Evolutionary conservation across 1,284 basidiomycete species (phyloP), one percentile per base, ranked within the genome.

Genomic region (Sanghuangporus baumii): DNA sequence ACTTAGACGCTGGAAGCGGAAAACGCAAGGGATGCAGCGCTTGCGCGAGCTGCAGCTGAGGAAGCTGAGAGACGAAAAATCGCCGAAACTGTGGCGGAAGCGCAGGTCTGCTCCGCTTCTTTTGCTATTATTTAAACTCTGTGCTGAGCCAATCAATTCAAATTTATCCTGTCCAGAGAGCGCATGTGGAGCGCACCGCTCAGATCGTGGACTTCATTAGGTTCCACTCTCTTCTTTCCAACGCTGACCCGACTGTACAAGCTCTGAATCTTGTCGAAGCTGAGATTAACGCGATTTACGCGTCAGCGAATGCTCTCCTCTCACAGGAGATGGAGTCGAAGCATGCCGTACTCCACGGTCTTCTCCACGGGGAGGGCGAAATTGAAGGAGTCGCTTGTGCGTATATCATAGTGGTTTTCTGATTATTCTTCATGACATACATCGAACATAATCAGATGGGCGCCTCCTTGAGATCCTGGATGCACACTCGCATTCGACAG

Each of bases 141-240:
- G 58, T 12, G 47, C 47, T 57, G 9, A 48, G 52, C 26, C 26
- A 31, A 31, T 31, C 26, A 31, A 31, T 31, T 31, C 26, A 31
- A 31, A 31, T 31, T 4, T 31, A 23, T 63, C 68, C 12, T 61
- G 36, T 63, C 48, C 67, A 87, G 84, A 71, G 72, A 59, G 68
- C 72, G 23, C 69, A 71, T 55, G 71, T 72, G 23, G 71, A 69
- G 41, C 82, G 76, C 69, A 76, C 79, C 2, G 79, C 77, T 1
- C 79, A 84, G 6, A 72, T 93, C 23, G 73, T 92, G 55, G 77
- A 81, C 18, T 81, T 94, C 71, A 76, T 93, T 60, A 83, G 84
- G 38, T 70, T 94, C 31, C 85, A 86, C 62, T 73, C 81, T 37
- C 74, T 83, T n/a, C 73, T 93, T 52, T 71, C 76, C n/a, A 68